Evolutionary conservation across 2,329 filamentous ascomycete species (phyloP).

Genomic region (Paracoccidioides brasiliensis): DNA sequence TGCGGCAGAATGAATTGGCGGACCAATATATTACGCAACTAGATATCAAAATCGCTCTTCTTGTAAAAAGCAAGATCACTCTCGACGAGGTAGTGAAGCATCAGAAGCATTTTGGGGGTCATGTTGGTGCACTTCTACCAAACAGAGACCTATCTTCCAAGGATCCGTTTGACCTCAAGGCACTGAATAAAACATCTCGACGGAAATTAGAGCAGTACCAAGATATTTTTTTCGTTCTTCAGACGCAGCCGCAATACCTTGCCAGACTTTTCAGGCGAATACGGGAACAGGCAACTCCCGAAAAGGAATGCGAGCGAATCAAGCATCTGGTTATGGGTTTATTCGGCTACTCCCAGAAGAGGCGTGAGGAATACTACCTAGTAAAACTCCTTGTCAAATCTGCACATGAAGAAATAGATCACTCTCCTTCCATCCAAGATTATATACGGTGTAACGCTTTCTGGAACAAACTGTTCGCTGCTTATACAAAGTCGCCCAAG

Average conservation of each 20-base stretch:
- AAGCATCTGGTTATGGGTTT: constrained; percentile 92
- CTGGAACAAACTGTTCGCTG: constrained; percentile 74
- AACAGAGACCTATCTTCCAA: constrained; percentile 80
- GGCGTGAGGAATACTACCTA: constrained; percentile 91
- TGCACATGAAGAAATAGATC: constrained; percentile 73
- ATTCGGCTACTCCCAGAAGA: constrained; percentile 94
- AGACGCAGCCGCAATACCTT: constrained; percentile 92
- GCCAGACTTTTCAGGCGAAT: constrained; percentile 75
- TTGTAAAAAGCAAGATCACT: constrained; percentile 99
- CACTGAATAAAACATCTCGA: constrained; percentile 89
- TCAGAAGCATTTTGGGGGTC: constrained; percentile 88
- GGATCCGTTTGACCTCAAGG: constrained; percentile 92
- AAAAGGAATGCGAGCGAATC: constrained; percentile 85
- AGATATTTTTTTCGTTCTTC: constrained; percentile 91
- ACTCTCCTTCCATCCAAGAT: constrained; percentile 60
- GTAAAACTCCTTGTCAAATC: constrained; percentile 76
- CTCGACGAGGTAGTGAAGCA: constrained; percentile 95
- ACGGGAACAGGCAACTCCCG: constrained; percentile 68
- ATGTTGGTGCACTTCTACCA: constrained; percentile 69
- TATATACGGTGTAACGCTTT: constrained; percentile 85
- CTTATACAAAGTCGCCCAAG: constrained; percentile 79
- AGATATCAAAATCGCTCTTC: constrained; percentile 94
- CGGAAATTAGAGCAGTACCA: constrained; percentile 96
- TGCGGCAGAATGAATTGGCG: constrained; percentile 89
- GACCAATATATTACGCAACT: constrained; percentile 98